phyloP scores from a whole-genome alignment of 179 eudicot species.

The Spergularia azorica region DNA sequence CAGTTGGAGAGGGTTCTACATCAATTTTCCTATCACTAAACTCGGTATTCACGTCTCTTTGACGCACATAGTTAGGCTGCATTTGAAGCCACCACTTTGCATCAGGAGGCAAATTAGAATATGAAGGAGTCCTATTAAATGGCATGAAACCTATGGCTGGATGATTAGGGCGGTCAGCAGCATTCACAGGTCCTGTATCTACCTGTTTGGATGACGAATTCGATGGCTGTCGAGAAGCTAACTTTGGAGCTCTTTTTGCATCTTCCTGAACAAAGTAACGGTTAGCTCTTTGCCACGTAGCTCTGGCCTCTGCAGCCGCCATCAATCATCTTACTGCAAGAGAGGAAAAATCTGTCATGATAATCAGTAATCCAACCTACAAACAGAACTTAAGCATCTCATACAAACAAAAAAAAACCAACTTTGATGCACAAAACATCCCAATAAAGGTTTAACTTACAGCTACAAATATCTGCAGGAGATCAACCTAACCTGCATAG shows the following conservation, averaged over 20 bases:
- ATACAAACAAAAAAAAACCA: too few species aligned
- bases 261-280: constrained; percentile 96
- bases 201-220: constrained; percentile 48
- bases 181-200: constrained; percentile 49
- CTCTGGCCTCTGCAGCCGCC: constrained; percentile 98
- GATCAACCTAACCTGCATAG: too few species aligned
- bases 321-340: constrained; percentile 52
- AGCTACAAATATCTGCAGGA: too few species aligned
- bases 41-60: constrained; percentile 36
- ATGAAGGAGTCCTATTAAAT: constrained; percentile 42
- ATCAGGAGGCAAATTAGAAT: constrained; percentile 66
- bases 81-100: constrained; percentile 88
- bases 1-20: constrained; percentile 31
- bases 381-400: too few species aligned
- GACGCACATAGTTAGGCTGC: constrained; percentile 53
- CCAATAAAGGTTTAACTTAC: too few species aligned
- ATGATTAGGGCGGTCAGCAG: constrained; percentile 43
- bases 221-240: constrained; percentile 76
- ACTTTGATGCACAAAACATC: too few species aligned
- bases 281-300: constrained; percentile 97
- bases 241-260: constrained; percentile 95
- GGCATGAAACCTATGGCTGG: constrained; percentile 49
- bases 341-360: neutral
- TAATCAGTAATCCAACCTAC: neutral
- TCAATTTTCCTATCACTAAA: constrained; percentile 30